Conservation (phyloP, 768 basidiomycete genomes). For the Macrolepiota albuminosa region DNA sequence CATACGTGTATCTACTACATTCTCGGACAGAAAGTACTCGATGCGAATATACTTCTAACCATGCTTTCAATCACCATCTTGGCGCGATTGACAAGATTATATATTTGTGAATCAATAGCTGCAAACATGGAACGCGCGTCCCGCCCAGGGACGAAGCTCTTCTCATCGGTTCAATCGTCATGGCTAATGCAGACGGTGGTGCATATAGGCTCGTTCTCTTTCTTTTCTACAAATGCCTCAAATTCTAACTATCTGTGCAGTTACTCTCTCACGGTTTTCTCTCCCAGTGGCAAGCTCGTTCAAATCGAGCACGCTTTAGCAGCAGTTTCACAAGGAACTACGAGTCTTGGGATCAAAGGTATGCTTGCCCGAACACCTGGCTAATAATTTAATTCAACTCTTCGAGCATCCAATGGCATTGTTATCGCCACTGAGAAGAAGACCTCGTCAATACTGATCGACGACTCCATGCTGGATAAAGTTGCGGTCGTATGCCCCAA, state of each 20-base stretch:
- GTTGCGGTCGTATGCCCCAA: slow-evolving; percentile 97
- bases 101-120: slow-evolving; percentile 6
- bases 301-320: slow-evolving; percentile 99
- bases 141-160: background rate
- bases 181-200: slow-evolving; percentile 81
- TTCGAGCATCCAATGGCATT: slow-evolving; percentile 92
- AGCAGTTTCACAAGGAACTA: slow-evolving; percentile 92
- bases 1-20: no score
- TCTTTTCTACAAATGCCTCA: slow-evolving; percentile 8
- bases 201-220: slow-evolving; percentile 57
- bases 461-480: slow-evolving; percentile 97
- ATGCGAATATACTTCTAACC: no score
- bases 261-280: slow-evolving; percentile 99
- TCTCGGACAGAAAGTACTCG: no score
- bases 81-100: slow-evolving; percentile 6
- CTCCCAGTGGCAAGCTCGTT: slow-evolving; percentile 96
- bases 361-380: slow-evolving; percentile 15
- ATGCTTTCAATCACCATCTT: background rate
- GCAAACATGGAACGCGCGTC: slow-evolving; percentile 22
- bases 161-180: slow-evolving; percentile 23
- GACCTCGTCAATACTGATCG: slow-evolving; percentile 93
- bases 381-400: slow-evolving; percentile 11
- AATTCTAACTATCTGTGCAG: slow-evolving; percentile 34
- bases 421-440: slow-evolving; percentile 99
- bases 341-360: slow-evolving; percentile 99